Evolutionary conservation across 2,329 filamentous ascomycete species (phyloP), one percentile per base, ranked within the genome.

Genomic region (Arachnomyces sp.): DNA sequence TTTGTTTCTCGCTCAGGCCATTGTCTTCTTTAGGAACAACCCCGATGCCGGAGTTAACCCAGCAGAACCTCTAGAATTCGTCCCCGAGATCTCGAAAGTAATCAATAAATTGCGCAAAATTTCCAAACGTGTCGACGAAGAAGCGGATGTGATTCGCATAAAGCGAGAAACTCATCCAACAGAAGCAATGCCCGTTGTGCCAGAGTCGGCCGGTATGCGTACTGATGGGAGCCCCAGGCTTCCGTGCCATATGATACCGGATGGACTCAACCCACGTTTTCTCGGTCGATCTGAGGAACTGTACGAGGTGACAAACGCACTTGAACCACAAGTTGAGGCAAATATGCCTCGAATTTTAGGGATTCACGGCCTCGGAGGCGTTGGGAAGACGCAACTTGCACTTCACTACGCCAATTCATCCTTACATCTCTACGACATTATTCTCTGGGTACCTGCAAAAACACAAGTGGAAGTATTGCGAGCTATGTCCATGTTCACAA

Each of bases 331-430:
- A 31, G 16, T 3, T 14, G 15, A n/a, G 11, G 3, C 9, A 14
- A 28, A 43, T 13, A 4, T 11, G 13, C 12, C 29, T 17, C 44
- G 11, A 25, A 33, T 36, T n/a, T 33, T 40, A 14, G 41, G 28
- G 18, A 36, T 50, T 9, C 35, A 43, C 12, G 48, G 48, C 13
- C 32, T 49, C 15, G 48, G 47, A 16, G 48, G 48, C 28, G 36
- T 49, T 14, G 48, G 48, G 17, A 49, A 50, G 38, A 46, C 44
- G 20, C 47, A 50, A 38, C 38, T 50, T 31, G 45, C 47, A 11
- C 30, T 50, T 13, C 30, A 46, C 20, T 43, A 47, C 37, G 44
- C 43, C 4, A 45, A 49, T 17, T 36, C 38, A 8, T 36, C 41
- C 7, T 5, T 31, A 29, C 28, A 36, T 4, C 17, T 43, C 5